These are phyloP conservation scores for Coemansia sp. DNA, from an alignment of 192 early-diverging fungal species.

Conservation along the genomic window DNA sequence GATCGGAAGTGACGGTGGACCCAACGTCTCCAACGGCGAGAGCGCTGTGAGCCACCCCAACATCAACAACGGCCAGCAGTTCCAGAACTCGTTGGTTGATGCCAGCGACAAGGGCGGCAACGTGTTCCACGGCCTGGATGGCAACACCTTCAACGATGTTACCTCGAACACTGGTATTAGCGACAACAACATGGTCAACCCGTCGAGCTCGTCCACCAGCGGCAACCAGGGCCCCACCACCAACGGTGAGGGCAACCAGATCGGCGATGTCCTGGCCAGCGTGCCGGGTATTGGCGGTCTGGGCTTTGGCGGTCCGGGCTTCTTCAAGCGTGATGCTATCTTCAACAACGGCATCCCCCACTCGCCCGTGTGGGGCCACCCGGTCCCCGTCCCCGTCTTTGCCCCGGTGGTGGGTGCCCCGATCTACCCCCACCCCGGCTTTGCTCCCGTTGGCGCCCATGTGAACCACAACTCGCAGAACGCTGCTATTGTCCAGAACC, in stretches of 20 bases:
- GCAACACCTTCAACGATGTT: constrained; percentile 22
- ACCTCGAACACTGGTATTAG: constrained; percentile 18
- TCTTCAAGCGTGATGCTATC: constrained; percentile 29
- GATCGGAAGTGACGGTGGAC: constrained; percentile 14
- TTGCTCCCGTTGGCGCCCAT: constrained; percentile 3
- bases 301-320: neutral
- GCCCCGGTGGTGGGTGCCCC: constrained; percentile 6
- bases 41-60: constrained; percentile 28
- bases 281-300: constrained; percentile 1
- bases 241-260: constrained; percentile 33
- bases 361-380: constrained; percentile 11
- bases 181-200: constrained; percentile 40
- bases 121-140: constrained; percentile 10
- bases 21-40: constrained; percentile 12
- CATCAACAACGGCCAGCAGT: constrained; percentile 39
- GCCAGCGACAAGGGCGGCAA: constrained; percentile 24
- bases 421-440: constrained; percentile 3
- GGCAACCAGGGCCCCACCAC: constrained; percentile 34
- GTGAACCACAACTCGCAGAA: constrained; percentile 35
- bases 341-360: constrained; percentile 27
- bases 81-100: constrained; percentile 20
- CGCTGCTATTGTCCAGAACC: constrained; percentile 45
- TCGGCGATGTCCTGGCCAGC: constrained; percentile 15
- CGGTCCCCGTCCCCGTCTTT: constrained; percentile 4
- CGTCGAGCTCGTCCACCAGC: constrained; percentile 8